phyloP scores from a whole-genome alignment of 495 filamentous ascomycete species.

The Penicillium steckii region DNA sequence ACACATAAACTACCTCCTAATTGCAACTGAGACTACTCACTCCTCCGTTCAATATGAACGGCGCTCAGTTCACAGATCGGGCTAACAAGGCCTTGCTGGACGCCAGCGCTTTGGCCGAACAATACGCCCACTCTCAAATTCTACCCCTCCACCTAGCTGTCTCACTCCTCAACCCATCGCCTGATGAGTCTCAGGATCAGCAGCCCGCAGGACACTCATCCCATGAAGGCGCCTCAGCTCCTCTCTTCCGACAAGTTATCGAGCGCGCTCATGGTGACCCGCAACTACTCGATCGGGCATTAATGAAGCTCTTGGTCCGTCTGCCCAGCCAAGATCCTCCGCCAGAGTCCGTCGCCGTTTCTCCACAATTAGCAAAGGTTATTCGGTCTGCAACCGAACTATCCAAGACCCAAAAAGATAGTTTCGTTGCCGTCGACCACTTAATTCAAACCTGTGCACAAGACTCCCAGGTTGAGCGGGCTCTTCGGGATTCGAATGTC shows the following conservation, averaged over 20 bases:
- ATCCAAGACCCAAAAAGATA: conserved; percentile 93
- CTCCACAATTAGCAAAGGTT: conserved; percentile 77
- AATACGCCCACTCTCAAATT: conserved; percentile 88
- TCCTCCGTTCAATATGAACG: conserved; percentile 38
- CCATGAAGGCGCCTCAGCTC: conserved; percentile 52
- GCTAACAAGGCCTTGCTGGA: conserved; percentile 85
- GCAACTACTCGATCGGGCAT: conserved; percentile 78
- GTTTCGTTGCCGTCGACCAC: conserved; percentile 90
- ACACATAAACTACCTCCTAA: neutral
- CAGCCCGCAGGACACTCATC: conserved; percentile 61
- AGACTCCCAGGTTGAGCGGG: conserved; percentile 68
- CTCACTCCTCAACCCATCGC: conserved; percentile 79
- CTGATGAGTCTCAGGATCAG: conserved; percentile 74
- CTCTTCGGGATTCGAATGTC: conserved; percentile 82
- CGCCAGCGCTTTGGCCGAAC: conserved; percentile 75
- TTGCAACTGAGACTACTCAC: conserved; percentile 2
- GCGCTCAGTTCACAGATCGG: conserved; percentile 80
- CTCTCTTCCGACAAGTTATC: conserved; percentile 89
- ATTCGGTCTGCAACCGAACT: conserved; percentile 83
- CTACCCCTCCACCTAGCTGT: conserved; percentile 86
- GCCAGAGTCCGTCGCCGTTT: conserved; percentile 78
- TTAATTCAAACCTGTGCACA: conserved; percentile 81
- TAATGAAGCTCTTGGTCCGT: conserved; percentile 89
- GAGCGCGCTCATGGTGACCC: conserved; percentile 92
- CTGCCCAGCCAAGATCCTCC: conserved; percentile 92